These are phyloP conservation scores for Aureoboletus auriporus DNA, from an alignment of 768 basidiomycete species.

Conservation along the genomic window DNA sequence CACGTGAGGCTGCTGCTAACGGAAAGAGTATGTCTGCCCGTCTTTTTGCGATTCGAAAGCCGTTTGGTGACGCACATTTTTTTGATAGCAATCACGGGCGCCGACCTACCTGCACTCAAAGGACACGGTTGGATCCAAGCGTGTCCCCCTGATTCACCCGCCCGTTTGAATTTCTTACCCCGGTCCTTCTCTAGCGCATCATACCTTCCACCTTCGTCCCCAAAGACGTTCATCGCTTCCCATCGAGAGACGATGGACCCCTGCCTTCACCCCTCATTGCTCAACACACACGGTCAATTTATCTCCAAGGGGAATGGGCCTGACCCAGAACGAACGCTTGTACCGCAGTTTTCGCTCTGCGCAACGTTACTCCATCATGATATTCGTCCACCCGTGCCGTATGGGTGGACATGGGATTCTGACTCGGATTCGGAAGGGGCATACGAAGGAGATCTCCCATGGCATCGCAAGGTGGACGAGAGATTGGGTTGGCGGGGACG, in stretches of 20 bases:
- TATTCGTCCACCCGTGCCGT: conserved; percentile 47
- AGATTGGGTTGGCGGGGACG: conserved; percentile 70
- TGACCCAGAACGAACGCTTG: conserved; percentile 34
- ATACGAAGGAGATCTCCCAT: conserved; percentile 50
- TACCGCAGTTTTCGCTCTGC: conserved; percentile 54
- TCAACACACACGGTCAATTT: conserved; percentile 48
- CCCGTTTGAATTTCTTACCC: conserved; percentile 28
- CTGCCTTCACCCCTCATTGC: conserved; percentile 32
- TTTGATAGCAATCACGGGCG: conserved; percentile 23
- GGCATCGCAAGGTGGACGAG: conserved; percentile 61
- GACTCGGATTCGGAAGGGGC: conserved; percentile 22
- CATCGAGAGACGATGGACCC: conserved; percentile 36
- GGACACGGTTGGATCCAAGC: conserved; percentile 21
- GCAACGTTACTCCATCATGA: conserved; percentile 51
- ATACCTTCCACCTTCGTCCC: not conserved
- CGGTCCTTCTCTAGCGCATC: not conserved
- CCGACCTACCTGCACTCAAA: conserved; percentile 33
- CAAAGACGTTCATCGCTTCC: conserved; percentile 33
- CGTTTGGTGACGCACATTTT: not conserved
- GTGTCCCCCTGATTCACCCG: conserved; percentile 22
- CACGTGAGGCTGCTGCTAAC: conserved; percentile 24
- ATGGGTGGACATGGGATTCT: conserved; percentile 45
- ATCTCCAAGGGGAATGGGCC: conserved; percentile 47
- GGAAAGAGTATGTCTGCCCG: conserved; percentile 20
- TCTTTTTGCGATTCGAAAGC: not conserved